Evolutionary conservation across 2,329 filamentous ascomycete species (phyloP).

Genomic region (Xylariomycetidae sp.): DNA sequence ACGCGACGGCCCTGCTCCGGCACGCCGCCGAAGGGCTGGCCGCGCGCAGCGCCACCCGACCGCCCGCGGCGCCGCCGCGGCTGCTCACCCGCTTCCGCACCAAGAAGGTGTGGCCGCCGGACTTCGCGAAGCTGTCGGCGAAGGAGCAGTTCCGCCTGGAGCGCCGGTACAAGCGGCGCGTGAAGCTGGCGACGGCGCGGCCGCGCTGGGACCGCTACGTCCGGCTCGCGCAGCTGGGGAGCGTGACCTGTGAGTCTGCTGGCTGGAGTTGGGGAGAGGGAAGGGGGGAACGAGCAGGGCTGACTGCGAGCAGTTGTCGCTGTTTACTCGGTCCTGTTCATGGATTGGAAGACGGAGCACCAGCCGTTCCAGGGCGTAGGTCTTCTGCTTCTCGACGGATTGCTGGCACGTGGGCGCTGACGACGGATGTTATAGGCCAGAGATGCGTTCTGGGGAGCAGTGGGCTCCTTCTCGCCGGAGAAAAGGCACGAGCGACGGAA

Average conservation of each 20-base stretch:
- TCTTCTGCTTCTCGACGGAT: neutral
- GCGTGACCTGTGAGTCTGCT: conserved; percentile 45
- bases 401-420: conserved; percentile 1
- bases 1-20: too few relatives aligned
- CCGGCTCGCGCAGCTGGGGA: conserved; percentile 57
- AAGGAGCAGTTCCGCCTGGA: conserved; percentile 75
- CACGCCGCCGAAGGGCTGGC: too few relatives aligned
- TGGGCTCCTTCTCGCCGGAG: conserved; percentile 24
- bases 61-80: too few relatives aligned
- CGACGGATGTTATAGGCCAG: conserved; percentile 29
- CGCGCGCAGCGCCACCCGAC: too few relatives aligned
- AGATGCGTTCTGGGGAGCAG: conserved; percentile 31
- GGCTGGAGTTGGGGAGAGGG: neutral
- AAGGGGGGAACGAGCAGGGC: neutral
- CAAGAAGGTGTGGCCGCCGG: conserved; percentile 72
- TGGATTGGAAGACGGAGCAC: conserved; percentile 47
- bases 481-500: conserved; percentile 17
- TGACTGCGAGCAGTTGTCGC: conserved; percentile 47
- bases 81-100: too few relatives aligned
- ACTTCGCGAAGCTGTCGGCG: conserved; percentile 61
- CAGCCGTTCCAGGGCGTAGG: conserved; percentile 47
- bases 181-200: conserved; percentile 33
- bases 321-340: conserved; percentile 54
- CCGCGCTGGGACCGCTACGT: conserved; percentile 32
- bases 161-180: conserved; percentile 68